Percentiles rank a stretch among this genome's conserved stretches.
These are phyloP conservation scores for Avena eriantha DNA, from an alignment of 176 grass and related monocot species.

Conservation along the genomic window DNA sequence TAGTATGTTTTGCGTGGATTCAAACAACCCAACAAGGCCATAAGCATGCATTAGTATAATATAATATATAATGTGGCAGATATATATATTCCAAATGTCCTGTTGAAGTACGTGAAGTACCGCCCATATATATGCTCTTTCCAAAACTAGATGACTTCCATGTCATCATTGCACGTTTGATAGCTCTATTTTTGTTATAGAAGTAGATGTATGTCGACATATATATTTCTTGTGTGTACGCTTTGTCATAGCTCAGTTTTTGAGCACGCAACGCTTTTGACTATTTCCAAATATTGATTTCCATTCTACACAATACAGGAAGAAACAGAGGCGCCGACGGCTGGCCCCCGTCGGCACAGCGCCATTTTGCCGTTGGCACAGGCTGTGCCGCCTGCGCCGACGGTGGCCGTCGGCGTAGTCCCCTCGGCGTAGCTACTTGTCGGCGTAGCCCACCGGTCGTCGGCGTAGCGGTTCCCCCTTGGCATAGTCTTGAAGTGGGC, in stretches of 20 bases:
- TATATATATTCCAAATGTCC: background rate
- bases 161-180: background rate
- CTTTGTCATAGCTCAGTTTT: background rate
- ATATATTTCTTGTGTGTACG: background rate
- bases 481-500: too few relatives aligned
- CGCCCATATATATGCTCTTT: background rate
- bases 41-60: background rate
- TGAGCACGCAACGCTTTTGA: background rate
- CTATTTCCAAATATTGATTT: background rate
- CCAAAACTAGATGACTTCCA: background rate
- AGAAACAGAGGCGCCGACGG: too few relatives aligned
- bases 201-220: background rate
- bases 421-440: too few relatives aligned
- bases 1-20: background rate
- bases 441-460: too few relatives aligned
- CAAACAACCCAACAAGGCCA: constrained; percentile 2
- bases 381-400: too few relatives aligned
- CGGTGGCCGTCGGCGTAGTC: too few relatives aligned
- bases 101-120: background rate
- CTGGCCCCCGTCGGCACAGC: too few relatives aligned
- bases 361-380: too few relatives aligned
- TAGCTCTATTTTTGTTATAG: too few relatives aligned
- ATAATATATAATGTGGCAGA: background rate
- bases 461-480: too few relatives aligned
- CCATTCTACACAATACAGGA: too few relatives aligned